Base-by-base conservation (phyloP, 164 flowering plant species). In the Saururus chinensis region DNA sequence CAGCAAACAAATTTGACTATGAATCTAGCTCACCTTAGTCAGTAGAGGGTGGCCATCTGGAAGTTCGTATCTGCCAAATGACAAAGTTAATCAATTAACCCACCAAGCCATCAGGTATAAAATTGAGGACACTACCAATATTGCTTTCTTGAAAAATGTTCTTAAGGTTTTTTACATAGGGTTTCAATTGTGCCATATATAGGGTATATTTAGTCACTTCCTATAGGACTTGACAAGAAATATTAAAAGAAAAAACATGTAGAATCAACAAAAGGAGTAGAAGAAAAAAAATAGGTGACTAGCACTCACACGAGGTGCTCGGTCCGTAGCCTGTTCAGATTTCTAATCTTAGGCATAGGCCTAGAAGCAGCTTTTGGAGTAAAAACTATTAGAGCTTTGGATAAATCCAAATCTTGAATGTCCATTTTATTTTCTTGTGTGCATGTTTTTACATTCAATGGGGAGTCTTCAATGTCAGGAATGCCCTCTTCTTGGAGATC, bases 41-140 rank as follows among this genome's bases (percentile, higher is more conserved):
- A 92, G 69, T 53, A 92, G 97, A 64, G 88, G 93, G 68, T 92
- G 98, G 11, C 80, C 68, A 70, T 92, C 98, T 71, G 96, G 96
- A 66, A 92, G 87, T 74, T 92, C 96, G 60, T 92, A 92, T 57
- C 98, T 92, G 91, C 77, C 83, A n/a, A 24, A 13, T 23, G 58
- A 55, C 35, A 55, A 23, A 14, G 23, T 23, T 13, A 30, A 23
- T 21, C 25, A 55, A 13, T 11, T 23, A 35, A 55, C 6, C 24
- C 58, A 55, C 7, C 30, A 24, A 23, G 49, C 2, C 17, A 12
- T 45, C 17, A 12, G 49, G 11, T 45, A 17, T 2, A 45, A 45
- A 45, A 30, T 6, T 30, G 37, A 30, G 37, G 37, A 30, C 37
- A 30, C 37, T 30, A 2, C 6, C 37, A 30, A 30, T 30, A 6